Evolutionary conservation across 2,329 filamentous ascomycete genomes (phyloP).

Genomic region (Fusarium kyushuense): DNA sequence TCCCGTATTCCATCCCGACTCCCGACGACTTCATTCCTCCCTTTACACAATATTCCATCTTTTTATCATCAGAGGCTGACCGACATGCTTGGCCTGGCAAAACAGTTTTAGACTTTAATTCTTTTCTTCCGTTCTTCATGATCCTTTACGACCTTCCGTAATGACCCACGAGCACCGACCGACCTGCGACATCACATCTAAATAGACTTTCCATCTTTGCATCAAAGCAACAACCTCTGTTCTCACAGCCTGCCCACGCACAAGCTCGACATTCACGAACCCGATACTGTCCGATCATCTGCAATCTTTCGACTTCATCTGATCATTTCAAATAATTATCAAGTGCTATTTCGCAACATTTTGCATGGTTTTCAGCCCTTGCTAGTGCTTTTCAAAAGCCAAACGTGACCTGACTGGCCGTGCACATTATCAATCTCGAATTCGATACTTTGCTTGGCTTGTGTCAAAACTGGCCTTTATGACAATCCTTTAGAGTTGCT

Average conservation of each 20-base stretch:
- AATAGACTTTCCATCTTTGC: conserved; percentile 39
- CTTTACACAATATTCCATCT: conserved; percentile 37
- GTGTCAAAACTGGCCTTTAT: conserved; percentile 41
- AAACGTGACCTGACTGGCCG: conserved; percentile 36
- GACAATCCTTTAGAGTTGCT: conserved; percentile 59
- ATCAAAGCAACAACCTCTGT: conserved; percentile 14
- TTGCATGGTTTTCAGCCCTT: conserved; percentile 37
- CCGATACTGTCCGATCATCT: conserved; percentile 15
- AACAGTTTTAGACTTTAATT: conserved; percentile 48
- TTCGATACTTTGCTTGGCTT: conserved; percentile 32
- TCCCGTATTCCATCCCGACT: conserved; percentile 41
- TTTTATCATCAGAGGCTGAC: conserved; percentile 41
- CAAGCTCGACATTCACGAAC: conserved; percentile 30
- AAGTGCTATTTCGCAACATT: conserved; percentile 14
- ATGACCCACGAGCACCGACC: conserved; percentile 45
- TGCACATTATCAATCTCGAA: conserved; percentile 40
- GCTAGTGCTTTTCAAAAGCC: conserved; percentile 29
- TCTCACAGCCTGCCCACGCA: conserved; percentile 34
- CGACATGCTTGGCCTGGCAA: conserved; percentile 35
- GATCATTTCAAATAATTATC: conserved; percentile 3
- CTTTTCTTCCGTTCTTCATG: conserved; percentile 45
- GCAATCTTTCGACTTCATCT: conserved; percentile 10
- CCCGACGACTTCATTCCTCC: conserved; percentile 43
- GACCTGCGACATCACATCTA: conserved; percentile 36
- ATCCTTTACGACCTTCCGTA: conserved; percentile 48